Base-by-base conservation (phyloP, 2,329 filamentous ascomycete species). In the Claviceps africana region DNA sequence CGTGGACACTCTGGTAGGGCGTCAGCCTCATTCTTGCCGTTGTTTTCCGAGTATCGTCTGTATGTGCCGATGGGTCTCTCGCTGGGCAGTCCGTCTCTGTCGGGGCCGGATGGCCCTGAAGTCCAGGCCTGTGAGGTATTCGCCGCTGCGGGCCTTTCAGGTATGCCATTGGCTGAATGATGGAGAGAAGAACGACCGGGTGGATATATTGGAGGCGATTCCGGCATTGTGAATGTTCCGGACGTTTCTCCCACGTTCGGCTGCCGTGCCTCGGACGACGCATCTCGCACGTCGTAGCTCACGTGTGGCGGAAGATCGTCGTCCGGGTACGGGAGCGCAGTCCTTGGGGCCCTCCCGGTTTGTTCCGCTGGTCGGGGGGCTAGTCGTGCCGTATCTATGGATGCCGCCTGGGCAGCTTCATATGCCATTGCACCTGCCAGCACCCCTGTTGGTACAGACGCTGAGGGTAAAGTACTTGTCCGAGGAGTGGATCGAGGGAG, bases 1-100 rank as follows among this genome's bases (percentile, higher is more conserved):
- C 87, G 77, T 7, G 83, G 83, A 59, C 90, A 95, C 2, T 81
- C 75, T 3, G 85, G 79, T 15, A 90, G 72, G 22, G 7, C 74
- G 51, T 52, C 60, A 52, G 43, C 31, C 15, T 47, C 52, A 30
- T 55, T 54, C 44, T 31, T 58, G 43, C 59, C 60, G 31, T 56
- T 54, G 44, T 62, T 62, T 54, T 83, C 76, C 0, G 77, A 77
- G 58, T 75, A 78, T 6, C 76, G 72, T 43, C 77, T 69, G 57
- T 74, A 79, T 1, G 72, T 68, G 3, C 72, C 69, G 22, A 74
- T 61, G 6, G 69, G 65, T 40, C 67, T 65, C n/a, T 72, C 70
- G 8, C 65, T 57, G 30, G 60, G 60, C 15, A 62, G 54, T 2
- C 60, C 59, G 44, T 69, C 64, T 49, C 65, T 59, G 52, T 60